Percentiles rank a stretch among this genome's conserved stretches.
Evolutionary conservation across 139 green algal genomes (phyloP).

Genomic region (Deuterostichococcus epilithicus): DNA sequence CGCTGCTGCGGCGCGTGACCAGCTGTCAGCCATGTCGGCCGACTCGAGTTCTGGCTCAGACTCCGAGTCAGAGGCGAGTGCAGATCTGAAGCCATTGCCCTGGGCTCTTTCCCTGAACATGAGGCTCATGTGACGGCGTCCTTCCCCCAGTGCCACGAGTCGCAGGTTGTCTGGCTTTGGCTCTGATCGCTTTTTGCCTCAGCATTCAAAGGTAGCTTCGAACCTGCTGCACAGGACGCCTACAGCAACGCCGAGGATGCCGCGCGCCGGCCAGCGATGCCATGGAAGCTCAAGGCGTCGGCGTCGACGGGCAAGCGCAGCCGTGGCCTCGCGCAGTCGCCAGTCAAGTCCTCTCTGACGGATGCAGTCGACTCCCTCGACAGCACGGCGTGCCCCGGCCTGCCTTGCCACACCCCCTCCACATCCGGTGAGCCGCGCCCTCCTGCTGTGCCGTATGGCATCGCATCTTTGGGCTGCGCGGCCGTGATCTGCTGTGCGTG

Average conservation of each 20-base stretch:
- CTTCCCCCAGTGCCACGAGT: too few species aligned
- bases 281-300: background rate
- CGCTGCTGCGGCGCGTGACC: background rate
- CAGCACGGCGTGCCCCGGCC: background rate
- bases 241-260: background rate
- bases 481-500: background rate
- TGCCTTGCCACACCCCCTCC: background rate
- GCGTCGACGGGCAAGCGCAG: background rate
- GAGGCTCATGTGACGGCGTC: too few species aligned
- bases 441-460: too few species aligned
- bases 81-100: background rate
- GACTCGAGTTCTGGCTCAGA: too few species aligned
- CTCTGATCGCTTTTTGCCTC: too few species aligned
- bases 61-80: background rate
- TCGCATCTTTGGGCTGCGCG: background rate
- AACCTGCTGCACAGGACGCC: background rate
- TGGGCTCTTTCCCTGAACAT: background rate
- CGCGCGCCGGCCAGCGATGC: too few species aligned
- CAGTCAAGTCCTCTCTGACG: background rate
- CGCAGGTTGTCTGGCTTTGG: too few species aligned
- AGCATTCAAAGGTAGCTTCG: too few species aligned
- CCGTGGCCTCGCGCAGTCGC: background rate
- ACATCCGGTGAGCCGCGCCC: background rate
- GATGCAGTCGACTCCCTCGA: background rate
- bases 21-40: background rate